phyloP scores from a whole-genome alignment of 1,284 basidiomycete genomes.

The Retiboletus flavoniger region DNA sequence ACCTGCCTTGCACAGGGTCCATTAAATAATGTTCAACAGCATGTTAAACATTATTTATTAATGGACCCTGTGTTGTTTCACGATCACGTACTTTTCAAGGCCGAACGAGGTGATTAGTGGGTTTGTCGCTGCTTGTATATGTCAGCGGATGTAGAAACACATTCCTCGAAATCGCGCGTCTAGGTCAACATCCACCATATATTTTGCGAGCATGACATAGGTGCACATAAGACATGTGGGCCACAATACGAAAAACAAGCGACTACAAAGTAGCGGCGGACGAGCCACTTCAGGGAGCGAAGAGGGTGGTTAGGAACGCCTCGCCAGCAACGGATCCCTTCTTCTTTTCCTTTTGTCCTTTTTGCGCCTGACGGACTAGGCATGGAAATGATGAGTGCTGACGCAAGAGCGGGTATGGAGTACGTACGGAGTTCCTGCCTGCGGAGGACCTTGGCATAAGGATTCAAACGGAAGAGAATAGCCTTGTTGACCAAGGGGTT shows the following conservation, averaged over 20 bases:
- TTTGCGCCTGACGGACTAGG: conserved; percentile 69
- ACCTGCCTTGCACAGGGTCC: too few relatives aligned
- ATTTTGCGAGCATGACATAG: conserved; percentile 19
- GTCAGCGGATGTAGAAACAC: not conserved
- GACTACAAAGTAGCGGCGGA: conserved; percentile 1
- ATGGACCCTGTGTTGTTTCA: too few relatives aligned
- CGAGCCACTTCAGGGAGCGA: conserved; percentile 65
- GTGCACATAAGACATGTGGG: conserved; percentile 18
- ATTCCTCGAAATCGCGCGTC: not conserved
- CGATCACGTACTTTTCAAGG: too few relatives aligned
- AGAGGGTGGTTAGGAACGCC: conserved; percentile 84
- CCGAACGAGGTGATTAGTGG: too few relatives aligned
- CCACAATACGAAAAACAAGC: conserved; percentile 6
- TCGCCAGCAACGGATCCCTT: conserved; percentile 72
- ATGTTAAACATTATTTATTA: too few relatives aligned
- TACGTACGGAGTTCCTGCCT: conserved; percentile 82
- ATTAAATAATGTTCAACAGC: too few relatives aligned
- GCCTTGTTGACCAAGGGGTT: conserved; percentile 97
- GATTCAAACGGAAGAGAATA: conserved; percentile 98
- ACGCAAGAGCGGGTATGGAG: not conserved
- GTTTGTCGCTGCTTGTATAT: not conserved
- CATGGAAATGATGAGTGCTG: conserved; percentile 8
- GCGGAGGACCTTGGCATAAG: conserved; percentile 94
- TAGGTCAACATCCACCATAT: conserved; percentile 1
- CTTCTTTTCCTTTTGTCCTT: conserved; percentile 67